Evolutionary conservation across 768 basidiomycete species (phyloP), one percentile per base, ranked within the genome.

Genomic region (Pleurotus sapidus): DNA sequence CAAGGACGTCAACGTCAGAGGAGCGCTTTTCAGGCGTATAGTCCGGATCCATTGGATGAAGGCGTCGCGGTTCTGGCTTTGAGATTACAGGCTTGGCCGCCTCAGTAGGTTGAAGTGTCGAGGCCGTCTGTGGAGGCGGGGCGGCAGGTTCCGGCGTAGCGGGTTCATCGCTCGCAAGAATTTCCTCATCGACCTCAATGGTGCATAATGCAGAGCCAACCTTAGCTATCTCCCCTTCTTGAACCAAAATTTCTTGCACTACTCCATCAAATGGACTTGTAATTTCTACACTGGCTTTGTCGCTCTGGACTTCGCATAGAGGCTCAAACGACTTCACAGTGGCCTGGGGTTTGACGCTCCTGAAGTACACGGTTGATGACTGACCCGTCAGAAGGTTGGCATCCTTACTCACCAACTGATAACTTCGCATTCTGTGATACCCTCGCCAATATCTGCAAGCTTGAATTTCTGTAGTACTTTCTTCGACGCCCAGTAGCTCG

Each of bases 231-330:
- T 91, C 83, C 17, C 93, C 93, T 67, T 92, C 91, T 61, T 86
- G 72, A 15, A 93, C 91, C 1, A 91, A 75, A 5, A 94, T 70
- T 60, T 89, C 80, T 59, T 80, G 84, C 47, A 95, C 74, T 30
- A 85, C 74, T 4, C 93, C 93, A 42, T 93, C 88, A 64, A 81
- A 93, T 1, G 93, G 93, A 57, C 87, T 88, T 2, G 93, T 95
- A 56, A 95, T 93, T 70, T 95, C 93, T 23, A 95, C 92, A 69
- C 85, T 89, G 1, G 91, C 92, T 69, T 94, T 94, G 80, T 94
- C 92, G 60, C 87, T 89, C 72, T 93, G 91, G 2, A 94, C 91
- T 60, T 94, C 92, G 65, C 90, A 92, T 4, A 93, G 74, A 7
- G 79, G 74, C 48, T 90, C 89, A 63, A 95, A 95, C 11, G 81